A percentile compares a stretch with the other conserved stretches of the same genome.
Conservation (phyloP, 192 early-diverging fungal genomes). For the Spizellomyces punctatus region DNA sequence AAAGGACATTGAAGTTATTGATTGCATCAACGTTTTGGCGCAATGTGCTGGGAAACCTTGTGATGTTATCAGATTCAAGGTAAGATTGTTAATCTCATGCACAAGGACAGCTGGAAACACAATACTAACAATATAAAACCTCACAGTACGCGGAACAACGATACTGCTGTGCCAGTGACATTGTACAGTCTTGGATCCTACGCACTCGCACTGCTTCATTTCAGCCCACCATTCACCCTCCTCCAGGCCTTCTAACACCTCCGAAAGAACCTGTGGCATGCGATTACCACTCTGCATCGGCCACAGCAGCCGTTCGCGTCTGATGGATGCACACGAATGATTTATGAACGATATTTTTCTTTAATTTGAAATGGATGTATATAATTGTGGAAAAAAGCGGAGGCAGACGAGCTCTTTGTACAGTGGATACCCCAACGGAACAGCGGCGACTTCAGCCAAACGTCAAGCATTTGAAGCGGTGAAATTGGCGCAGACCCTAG, state of each 20-base stretch:
- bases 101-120: no score
- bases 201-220: not conserved
- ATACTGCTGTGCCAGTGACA: conserved; percentile 11
- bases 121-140: no score
- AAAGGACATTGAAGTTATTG: not conserved
- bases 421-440: no score
- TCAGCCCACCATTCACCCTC: conserved; percentile 5
- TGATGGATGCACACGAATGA: not conserved
- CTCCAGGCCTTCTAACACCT: conserved; percentile 26
- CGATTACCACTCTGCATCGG: not conserved
- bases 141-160: not conserved
- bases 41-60: no score
- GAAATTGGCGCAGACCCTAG: no score
- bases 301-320: not conserved
- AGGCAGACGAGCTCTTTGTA: no score
- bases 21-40: not conserved
- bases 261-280: conserved; percentile 22
- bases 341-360: conserved; percentile 2
- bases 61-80: no score
- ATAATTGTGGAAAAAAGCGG: no score
- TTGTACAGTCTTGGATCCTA: conserved; percentile 6
- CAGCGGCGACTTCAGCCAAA: no score
- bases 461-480: no score
- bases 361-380: no score
- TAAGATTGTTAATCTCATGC: no score